Base-by-base conservation (phyloP, 129 eudicot genomes). In the Flaveria linearis region DNA sequence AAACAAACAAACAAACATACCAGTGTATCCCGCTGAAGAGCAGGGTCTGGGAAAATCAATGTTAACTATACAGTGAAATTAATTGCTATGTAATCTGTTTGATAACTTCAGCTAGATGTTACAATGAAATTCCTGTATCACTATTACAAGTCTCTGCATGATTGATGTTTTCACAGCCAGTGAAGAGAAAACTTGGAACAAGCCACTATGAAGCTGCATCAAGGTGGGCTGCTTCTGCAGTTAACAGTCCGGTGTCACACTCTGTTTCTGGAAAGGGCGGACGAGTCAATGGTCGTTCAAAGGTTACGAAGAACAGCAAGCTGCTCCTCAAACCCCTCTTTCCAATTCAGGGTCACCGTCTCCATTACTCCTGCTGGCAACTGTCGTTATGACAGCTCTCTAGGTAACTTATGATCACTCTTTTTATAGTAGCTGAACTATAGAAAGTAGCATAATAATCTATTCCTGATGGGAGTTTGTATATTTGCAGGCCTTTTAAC, bases 371-470 rank as follows among this genome's bases (percentile, higher is more conserved):
- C 99, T 69, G 91, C 85, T 81, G 90, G 98, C 56, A 86, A 85
- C 86, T 89, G 99, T 86, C 96, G 99, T 65, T 95, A 89, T 78
- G 99, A 95, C 69, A 95, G 99, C 77, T 95, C 99, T 71, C 85
- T 95, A 81, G 92, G 99, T 95, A 95, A 85, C 39, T 50, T 43
- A 41, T 7, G 16, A 69, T 55, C 14, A 9, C n/a, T 12, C 57
- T 69, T 23, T 45, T 52, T 17, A 33, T 18, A 76, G 51, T 22
- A 74, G 26, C 20, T 85, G 84, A 91, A 82, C 84, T 9, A 13
- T 86, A 71, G 84, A 86, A 82, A 82, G 86, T 86, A 84, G 73
- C 60, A 63, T 89, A 86, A 52, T 58, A 39, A 64, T 70, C 46
- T 76, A 51, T 18, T 74, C 39, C 77, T 88, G 87, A 23, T 23